A percentile compares a stretch with the other conserved stretches of the same genome.
phyloP scores from a whole-genome alignment of 2,329 filamentous ascomycete genomes.

The Alternaria infectoria region DNA sequence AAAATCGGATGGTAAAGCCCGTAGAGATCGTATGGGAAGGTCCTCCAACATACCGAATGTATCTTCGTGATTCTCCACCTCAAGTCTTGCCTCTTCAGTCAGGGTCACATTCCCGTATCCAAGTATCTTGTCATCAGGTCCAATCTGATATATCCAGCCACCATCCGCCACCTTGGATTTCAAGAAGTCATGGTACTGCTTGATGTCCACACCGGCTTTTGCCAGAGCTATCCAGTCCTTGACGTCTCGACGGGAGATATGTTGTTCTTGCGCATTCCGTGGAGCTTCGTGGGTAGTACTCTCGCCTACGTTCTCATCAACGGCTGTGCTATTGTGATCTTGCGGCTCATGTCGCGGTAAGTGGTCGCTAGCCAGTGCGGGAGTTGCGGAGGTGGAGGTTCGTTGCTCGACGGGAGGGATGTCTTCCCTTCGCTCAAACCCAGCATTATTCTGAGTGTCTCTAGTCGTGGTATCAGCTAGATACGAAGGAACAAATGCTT shows the following conservation, averaged over 20 bases:
- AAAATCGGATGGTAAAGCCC: no score
- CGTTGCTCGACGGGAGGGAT: background rate
- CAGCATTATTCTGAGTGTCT: background rate
- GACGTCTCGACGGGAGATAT: background rate
- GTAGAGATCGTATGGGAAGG: background rate
- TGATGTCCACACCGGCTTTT: accelerated
- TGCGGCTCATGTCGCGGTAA: background rate
- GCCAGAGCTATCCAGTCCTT: background rate
- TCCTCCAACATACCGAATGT: background rate
- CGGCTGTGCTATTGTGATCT: background rate
- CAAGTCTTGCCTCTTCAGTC: accelerated
- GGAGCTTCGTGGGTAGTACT: accelerated
- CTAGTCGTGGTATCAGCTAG: background rate
- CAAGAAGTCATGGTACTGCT: background rate
- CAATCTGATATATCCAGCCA: background rate
- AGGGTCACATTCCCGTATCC: accelerated
- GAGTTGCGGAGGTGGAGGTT: accelerated
- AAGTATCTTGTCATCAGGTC: background rate
- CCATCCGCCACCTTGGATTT: background rate
- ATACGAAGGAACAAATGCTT: background rate
- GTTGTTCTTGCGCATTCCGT: background rate
- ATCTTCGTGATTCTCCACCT: background rate
- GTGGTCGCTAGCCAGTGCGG: background rate
- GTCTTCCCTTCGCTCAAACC: background rate
- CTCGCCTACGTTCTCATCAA: accelerated